Evolutionary conservation across 2,329 filamentous ascomycete species (phyloP).

Genomic region (Monilinia fructicola): DNA sequence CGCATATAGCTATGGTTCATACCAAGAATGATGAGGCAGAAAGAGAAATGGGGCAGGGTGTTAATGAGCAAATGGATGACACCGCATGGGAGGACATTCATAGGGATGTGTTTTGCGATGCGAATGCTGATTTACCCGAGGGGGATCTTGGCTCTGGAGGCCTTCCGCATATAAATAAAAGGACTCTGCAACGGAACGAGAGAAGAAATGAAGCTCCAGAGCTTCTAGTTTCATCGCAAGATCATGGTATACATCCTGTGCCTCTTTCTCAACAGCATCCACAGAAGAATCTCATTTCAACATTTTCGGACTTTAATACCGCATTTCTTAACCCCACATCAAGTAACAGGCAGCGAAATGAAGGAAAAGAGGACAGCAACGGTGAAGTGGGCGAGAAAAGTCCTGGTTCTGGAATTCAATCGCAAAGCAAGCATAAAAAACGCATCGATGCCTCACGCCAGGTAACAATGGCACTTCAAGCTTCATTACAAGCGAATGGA

Average conservation of each 20-base stretch:
- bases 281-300: not conserved
- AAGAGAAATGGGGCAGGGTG: too few relatives aligned
- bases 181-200: too few relatives aligned
- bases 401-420: not conserved
- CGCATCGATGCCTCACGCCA: not conserved
- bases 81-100: too few relatives aligned
- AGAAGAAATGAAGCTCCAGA: too few relatives aligned
- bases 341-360: not conserved
- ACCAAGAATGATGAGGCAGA: too few relatives aligned
- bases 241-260: not conserved
- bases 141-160: too few relatives aligned
- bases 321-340: not conserved
- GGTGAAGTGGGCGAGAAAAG: not conserved
- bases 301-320: not conserved
- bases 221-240: too few relatives aligned
- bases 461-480: not conserved
- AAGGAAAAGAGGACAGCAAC: not conserved
- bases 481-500: not conserved
- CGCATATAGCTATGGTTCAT: too few relatives aligned
- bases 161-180: too few relatives aligned
- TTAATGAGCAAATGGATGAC: too few relatives aligned
- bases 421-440: not conserved
- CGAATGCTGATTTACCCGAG: too few relatives aligned
- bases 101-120: too few relatives aligned
- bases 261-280: not conserved